Evolutionary conservation across 768 basidiomycete species (phyloP), one percentile per base, ranked within the genome.

Genomic region (Tricholoma bakamatsutake): DNA sequence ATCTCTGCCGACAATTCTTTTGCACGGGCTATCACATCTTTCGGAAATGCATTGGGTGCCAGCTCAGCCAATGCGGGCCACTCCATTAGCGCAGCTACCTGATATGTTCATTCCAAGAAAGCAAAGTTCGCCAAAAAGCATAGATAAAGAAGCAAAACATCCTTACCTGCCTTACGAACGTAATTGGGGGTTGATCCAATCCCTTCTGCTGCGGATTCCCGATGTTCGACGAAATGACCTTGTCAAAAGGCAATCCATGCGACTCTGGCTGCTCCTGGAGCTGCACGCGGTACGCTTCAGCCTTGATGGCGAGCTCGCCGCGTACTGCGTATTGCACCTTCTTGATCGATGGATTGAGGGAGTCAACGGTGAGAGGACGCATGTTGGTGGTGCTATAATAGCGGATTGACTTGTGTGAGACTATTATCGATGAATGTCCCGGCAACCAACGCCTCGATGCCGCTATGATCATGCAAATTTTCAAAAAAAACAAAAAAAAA

Each of bases 131-230:
- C 21, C 21, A 30, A 24, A 33, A 24, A 27, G 10, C 40, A n/a
- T 18, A 21, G 18, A 42, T 17, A 21, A 37, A 46, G 11, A 42
- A 42, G 28, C 24, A 30, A n/a, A n/a, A 31, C 18, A 13, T 17
- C 63, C 80, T 53, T 60, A 90, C 93, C 87, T 98, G 96, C 54
- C 96, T 79, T 57, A 84, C 81, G 68, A 92, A 98, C 4, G 96
- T 97, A 58, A 98, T 82, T 2, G 95, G 92, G 5, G 87, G 82
- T 68, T 99, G 96, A 71, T 98, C 86, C 52, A 99, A 79, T 0
- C 94, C 94, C 62, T 85, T 87, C 72, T 98, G 95, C 72, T 99
- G 96, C 0, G 97, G 96, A 66, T 99, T 98, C 9, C 96, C 96
- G 57, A 99, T 99, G 74, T 98, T 99, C 58, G 93, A 92, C 28